Percentiles rank a stretch among this genome's conserved stretches.
These are phyloP conservation scores for Bryum argenteum DNA, from an alignment of 225 moss, liverwort and hornwort genomes.

Conservation along the genomic window DNA sequence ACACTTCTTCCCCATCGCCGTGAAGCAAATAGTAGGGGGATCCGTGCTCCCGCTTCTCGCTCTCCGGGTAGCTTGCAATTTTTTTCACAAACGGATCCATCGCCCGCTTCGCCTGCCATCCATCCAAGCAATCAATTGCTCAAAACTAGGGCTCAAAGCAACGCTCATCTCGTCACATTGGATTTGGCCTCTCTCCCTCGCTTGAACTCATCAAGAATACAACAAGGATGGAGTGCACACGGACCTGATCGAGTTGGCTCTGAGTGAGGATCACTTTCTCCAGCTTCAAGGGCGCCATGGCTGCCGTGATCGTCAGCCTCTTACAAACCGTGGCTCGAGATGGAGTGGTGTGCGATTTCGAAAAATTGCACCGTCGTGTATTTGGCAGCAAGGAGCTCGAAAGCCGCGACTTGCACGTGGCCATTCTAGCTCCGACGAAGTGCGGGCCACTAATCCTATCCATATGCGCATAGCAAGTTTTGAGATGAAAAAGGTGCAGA, in stretches of 20 bases:
- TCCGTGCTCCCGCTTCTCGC: slow-evolving; percentile 42
- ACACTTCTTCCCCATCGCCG: slow-evolving; percentile 64
- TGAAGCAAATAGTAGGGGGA: slow-evolving; percentile 71
- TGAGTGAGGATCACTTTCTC: slow-evolving; percentile 55
- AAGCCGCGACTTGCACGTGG: slow-evolving; percentile 21
- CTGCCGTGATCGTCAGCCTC: slow-evolving; percentile 33
- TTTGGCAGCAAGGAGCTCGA: not conserved
- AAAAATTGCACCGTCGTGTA: not conserved
- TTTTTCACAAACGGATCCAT: slow-evolving; percentile 59
- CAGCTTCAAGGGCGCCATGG: slow-evolving; percentile 46
- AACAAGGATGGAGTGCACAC: not conserved
- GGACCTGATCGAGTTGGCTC: slow-evolving; percentile 42
- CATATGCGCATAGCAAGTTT: not conserved
- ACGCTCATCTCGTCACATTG: too few species aligned
- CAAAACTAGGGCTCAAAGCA: not conserved
- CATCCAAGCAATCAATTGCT: not conserved
- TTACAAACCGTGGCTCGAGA: slow-evolving; percentile 23
- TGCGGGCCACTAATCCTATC: not conserved
- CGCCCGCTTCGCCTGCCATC: slow-evolving; percentile 50
- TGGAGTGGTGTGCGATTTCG: not conserved
- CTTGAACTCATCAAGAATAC: too few species aligned
- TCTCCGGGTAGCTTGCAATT: slow-evolving; percentile 46
- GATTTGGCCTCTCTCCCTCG: too few species aligned
- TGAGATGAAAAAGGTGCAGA: not conserved
- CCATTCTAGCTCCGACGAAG: slow-evolving; percentile 26